Evolutionary conservation across 257 asterid genomes (phyloP).

Genomic region (Voacanga thouarsii): DNA sequence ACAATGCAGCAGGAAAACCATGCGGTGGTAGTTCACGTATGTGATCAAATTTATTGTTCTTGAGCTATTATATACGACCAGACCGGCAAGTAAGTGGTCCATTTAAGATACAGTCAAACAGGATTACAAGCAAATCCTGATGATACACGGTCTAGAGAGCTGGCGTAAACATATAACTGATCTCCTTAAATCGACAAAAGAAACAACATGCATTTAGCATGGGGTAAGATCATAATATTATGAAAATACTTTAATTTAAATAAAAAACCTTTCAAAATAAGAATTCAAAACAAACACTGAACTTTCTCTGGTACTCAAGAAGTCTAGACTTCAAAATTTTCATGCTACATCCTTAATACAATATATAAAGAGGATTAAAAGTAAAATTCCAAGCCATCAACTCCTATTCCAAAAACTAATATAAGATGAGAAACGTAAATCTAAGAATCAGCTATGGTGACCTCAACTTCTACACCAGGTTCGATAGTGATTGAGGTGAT

Average conservation of each 20-base stretch:
- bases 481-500: constrained; percentile 49
- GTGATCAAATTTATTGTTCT: no score
- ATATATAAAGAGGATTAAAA: neutral
- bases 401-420: neutral
- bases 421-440: neutral
- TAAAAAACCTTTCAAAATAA: no score
- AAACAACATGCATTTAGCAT: neutral
- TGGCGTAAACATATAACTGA: neutral
- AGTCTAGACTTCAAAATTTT: neutral
- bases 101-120: no score
- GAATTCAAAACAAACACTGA: neutral
- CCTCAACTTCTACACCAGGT: constrained; percentile 58
- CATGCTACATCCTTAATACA: neutral
- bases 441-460: constrained; percentile 45
- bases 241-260: neutral
- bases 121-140: no score
- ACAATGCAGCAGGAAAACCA: no score
- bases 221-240: neutral
- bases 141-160: no score
- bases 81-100: no score
- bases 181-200: neutral
- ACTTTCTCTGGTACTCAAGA: neutral
- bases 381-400: constrained; percentile 2
- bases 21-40: no score
- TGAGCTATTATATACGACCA: no score